A percentile compares a stretch with the other conserved stretches of the same genome.
Evolutionary conservation across 805 yeast species (phyloP).

Genomic region (Starmerella powellii): DNA sequence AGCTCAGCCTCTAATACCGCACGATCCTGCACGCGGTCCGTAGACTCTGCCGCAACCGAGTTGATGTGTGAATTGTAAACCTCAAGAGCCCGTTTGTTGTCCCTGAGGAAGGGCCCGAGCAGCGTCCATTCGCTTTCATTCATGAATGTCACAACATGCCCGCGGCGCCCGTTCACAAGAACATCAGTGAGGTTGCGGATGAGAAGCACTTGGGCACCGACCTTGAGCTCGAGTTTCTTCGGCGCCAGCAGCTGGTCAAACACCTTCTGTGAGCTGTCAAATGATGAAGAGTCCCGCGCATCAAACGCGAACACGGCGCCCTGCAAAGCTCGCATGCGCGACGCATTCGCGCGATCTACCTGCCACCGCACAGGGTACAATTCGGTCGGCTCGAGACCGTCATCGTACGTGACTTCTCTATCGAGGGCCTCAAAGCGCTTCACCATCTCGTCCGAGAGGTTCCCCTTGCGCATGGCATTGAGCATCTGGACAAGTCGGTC

Average conservation of each 20-base stretch:
- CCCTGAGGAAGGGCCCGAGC: constrained; percentile 9
- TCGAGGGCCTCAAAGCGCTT: constrained; percentile 40
- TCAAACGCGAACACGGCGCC: constrained; percentile 37
- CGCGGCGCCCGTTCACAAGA: constrained; percentile 84
- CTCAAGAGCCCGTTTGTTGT: constrained; percentile 8
- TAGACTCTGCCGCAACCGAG: constrained; percentile 1
- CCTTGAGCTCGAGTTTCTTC: constrained; percentile 49
- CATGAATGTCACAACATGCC: constrained; percentile 50
- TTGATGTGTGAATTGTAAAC: constrained; percentile 18
- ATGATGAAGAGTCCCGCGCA: constrained; percentile 35
- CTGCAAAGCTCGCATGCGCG: constrained; percentile 38
- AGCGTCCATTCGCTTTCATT: constrained; percentile 14
- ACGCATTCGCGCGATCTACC: constrained; percentile 62
- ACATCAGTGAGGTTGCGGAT: constrained; percentile 54
- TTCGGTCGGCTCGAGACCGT: constrained; percentile 82
- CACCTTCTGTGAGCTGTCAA: constrained; percentile 26
- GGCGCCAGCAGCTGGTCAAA: constrained; percentile 66
- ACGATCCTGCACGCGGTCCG: neutral
- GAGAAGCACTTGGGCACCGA: constrained; percentile 87
- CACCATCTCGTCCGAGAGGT: constrained; percentile 39
- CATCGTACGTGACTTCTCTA: constrained; percentile 44
- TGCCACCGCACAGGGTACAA: constrained; percentile 72
- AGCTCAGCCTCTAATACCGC: constrained; percentile 7
- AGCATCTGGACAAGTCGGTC: constrained; percentile 61
- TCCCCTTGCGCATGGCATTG: constrained; percentile 68